A percentile compares a stretch with the other conserved stretches of the same genome.
These are phyloP conservation scores for Cladosporium sp. DNA, from an alignment of 2,329 filamentous ascomycete species.

Conservation along the genomic window DNA sequence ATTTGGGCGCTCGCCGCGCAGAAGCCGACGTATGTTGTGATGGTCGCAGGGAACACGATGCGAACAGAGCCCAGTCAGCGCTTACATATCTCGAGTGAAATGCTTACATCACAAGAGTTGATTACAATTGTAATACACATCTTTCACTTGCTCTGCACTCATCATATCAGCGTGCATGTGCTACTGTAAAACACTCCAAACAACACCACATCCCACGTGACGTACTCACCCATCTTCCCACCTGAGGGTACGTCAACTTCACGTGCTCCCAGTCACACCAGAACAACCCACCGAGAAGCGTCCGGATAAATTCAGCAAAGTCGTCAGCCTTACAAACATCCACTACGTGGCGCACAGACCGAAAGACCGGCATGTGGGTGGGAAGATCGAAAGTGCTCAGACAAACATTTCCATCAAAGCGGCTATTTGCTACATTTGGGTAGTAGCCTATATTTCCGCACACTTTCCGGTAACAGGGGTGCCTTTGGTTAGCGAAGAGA, in stretches of 20 bases:
- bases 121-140: too few relatives aligned
- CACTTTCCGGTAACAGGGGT: too few relatives aligned
- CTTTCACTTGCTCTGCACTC: too few relatives aligned
- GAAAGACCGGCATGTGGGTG: slow-evolving; percentile 1
- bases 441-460: not conserved
- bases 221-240: too few relatives aligned
- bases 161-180: too few relatives aligned
- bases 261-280: not conserved
- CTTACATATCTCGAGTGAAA: not conserved
- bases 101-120: not conserved
- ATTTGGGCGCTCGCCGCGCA: slow-evolving; percentile 5
- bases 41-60: not conserved
- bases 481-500: too few relatives aligned
- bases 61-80: slow-evolving; percentile 1
- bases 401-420: not conserved
- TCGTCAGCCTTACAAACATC: not conserved
- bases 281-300: slow-evolving; percentile 9
- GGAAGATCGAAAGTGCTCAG: not conserved
- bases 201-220: slow-evolving; percentile 4
- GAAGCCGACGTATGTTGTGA: not conserved
- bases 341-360: not conserved
- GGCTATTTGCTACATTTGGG: not conserved
- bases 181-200: not conserved
- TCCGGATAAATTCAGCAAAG: slow-evolving; percentile 14
- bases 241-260: not conserved